A percentile compares a stretch with the other conserved stretches of the same genome.
Evolutionary conservation across 2,329 filamentous ascomycete genomes (phyloP).

Genomic region (Colletotrichum camelliae): DNA sequence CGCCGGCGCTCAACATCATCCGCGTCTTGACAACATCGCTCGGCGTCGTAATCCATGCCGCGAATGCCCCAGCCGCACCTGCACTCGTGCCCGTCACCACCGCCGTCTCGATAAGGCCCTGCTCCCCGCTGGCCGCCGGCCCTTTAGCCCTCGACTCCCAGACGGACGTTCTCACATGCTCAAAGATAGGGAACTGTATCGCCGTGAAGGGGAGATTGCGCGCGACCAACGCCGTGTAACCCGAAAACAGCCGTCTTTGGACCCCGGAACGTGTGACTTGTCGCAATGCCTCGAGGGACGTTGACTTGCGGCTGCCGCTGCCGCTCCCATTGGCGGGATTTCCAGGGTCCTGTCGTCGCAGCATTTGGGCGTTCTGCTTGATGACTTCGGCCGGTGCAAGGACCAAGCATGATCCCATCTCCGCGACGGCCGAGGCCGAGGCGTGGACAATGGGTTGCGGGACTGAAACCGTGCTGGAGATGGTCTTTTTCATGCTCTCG

Average conservation of each 20-base stretch:
- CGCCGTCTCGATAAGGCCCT: slow-evolving; percentile 67
- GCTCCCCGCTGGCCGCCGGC: slow-evolving; percentile 25
- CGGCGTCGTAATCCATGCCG: slow-evolving; percentile 84
- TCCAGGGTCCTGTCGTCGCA: slow-evolving; percentile 42
- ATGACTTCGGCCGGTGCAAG: slow-evolving; percentile 89
- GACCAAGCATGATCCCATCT: slow-evolving; percentile 85
- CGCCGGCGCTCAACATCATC: slow-evolving; percentile 76
- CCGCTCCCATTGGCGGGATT: background rate
- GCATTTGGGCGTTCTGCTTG: slow-evolving; percentile 93
- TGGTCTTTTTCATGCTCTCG: slow-evolving; percentile 72
- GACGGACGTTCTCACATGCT: slow-evolving; percentile 66
- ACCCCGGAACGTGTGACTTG: slow-evolving; percentile 59
- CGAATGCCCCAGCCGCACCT: slow-evolving; percentile 73
- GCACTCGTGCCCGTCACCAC: slow-evolving; percentile 76
- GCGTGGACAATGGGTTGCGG: slow-evolving; percentile 76
- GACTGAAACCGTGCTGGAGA: slow-evolving; percentile 59
- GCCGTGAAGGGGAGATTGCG: slow-evolving; percentile 88
- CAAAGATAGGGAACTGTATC: slow-evolving; percentile 87
- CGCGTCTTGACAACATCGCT: slow-evolving; percentile 90
- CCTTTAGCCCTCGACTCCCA: slow-evolving; percentile 39
- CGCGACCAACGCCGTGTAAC: slow-evolving; percentile 82
- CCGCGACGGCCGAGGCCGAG: slow-evolving; percentile 75
- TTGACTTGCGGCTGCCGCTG: slow-evolving; percentile 30
- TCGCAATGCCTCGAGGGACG: slow-evolving; percentile 54
- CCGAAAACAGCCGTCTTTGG: slow-evolving; percentile 65